Base-by-base conservation (phyloP, 768 basidiomycete genomes). In the Cubamyces lactineus region DNA sequence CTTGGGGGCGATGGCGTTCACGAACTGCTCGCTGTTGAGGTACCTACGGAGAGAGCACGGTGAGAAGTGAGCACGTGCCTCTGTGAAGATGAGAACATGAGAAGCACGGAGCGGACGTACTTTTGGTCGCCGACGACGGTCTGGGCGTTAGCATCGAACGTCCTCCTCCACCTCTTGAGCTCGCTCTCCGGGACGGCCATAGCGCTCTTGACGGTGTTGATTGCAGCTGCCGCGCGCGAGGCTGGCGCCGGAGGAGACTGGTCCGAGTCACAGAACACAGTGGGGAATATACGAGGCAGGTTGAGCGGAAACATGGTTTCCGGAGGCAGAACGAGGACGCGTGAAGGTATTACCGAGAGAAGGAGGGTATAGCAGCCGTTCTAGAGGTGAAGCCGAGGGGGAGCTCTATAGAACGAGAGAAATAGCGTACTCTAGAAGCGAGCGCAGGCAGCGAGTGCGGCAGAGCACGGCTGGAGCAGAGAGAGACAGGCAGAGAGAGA, bases 1-100 rank as follows among this genome's bases (percentile, higher is more conserved):
- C 50, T 84, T 83, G 2, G 96, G 95, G 34, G 91, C 94, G 74
- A 98, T 96, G 54, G 97, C 96, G 73, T 93, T 92, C 67, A 98
- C 90, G 75, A 99, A 99, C 69, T 87, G 87, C 30, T 94, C 89
- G 39, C 82, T 79, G 76, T 94, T 91, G 49, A 99, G 82, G 73
- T 86, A 96, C 76, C 96, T 98, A 67, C 28, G 62, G 41, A 73
- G 57, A 28, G 12, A 11, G 28, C 52, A 38, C 34, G 30, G 11
- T 16, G 30, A 38, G 30, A 26, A n/a, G 49, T 53, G 7, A 46
- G 50, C 40, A 47, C 55, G 54, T 40, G 11, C 23, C 9, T 21
- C 7, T 17, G 13, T 15, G 28, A 28, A 28, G 21, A 39, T 34
- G 34, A 34, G 34, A 34, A 34, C 9, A 34, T 34, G 23, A 26